Percentiles rank a stretch among this genome's conserved stretches.
phyloP scores from a whole-genome alignment of 306 rosid species.

The Benincasa hispida region DNA sequence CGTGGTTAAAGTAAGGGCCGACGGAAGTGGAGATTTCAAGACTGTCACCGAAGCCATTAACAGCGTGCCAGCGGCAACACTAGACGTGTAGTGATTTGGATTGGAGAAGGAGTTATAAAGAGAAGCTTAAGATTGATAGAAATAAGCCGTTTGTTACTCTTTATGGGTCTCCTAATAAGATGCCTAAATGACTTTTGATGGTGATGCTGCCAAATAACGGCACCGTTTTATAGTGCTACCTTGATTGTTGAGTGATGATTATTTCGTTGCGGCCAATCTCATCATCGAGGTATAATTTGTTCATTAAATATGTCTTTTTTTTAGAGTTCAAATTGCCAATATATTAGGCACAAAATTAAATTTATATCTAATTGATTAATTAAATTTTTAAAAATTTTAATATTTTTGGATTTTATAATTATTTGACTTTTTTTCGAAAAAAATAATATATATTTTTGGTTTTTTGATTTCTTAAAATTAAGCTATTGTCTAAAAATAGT shows the following conservation, averaged over 20 bases:
- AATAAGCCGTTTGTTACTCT: conserved; percentile 40
- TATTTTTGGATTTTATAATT: too few relatives aligned
- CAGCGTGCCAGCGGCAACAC: conserved; percentile 32
- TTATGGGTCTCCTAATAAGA: conserved; percentile 13
- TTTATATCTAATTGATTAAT: too few relatives aligned
- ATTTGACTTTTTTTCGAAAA: too few relatives aligned
- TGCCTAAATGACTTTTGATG: conserved; percentile 31
- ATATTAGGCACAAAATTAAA: too few relatives aligned
- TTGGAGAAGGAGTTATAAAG: conserved; percentile 42
- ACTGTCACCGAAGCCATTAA: conserved; percentile 33
- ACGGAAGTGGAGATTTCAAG: conserved; percentile 40
- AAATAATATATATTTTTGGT: too few relatives aligned
- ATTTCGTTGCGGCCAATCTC: conserved; percentile 32
- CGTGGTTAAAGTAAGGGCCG: conserved; percentile 29
- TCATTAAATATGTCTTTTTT: too few relatives aligned
- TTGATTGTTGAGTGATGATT: conserved; percentile 18
- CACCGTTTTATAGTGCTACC: conserved; percentile 48
- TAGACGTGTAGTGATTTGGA: conserved; percentile 32
- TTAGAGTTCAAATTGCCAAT: too few relatives aligned
- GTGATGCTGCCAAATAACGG: conserved; percentile 33
- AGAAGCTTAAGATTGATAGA: conserved; percentile 33
- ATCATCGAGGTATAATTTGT: conserved; percentile 13
- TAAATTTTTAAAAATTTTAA: too few relatives aligned
- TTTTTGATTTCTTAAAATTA: too few relatives aligned
- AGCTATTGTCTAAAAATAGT: too few relatives aligned